Base-by-base conservation (phyloP, 495 filamentous ascomycete species). In the Neurospora sp. region DNA sequence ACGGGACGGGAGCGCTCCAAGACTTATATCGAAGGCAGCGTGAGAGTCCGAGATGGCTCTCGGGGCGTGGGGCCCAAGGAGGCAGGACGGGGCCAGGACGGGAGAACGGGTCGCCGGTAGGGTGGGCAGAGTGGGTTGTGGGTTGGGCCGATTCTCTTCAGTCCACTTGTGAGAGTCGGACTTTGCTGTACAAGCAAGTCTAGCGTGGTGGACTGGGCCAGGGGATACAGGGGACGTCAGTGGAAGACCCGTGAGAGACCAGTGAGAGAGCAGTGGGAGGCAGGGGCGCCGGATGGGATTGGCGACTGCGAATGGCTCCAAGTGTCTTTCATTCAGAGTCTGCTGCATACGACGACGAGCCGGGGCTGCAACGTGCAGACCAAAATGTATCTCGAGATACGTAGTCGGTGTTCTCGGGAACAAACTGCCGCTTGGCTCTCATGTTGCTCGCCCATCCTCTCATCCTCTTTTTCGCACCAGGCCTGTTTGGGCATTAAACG, bases 401-500 rank as follows among this genome's bases (percentile, higher is more conserved):
- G 54, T 66, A 35, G 54, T 66, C 54, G 54, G 54, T 66, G 54
- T 66, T 66, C 27, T 66, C 54, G 54, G 54, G 35, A 66, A 66
- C 54, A 66, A 66, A 66, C 54, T 35, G 54, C 54, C 54, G 54
- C 54, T 66, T 66, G 54, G 54, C 54, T 66, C 54, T 8, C 11
- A 14, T 31, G 12, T 62, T 31, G 54, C 54, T 62, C 23, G 5
- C 49, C 11, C 49, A 60, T 60, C 10, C 9, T 60, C 49, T 62
- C 54, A 35, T 35, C 54, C 54, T 66, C 54, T 14, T 18, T 35
- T 66, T 66, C 27, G 54, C 35, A 31, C 18, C 39, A 71, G 70
- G 70, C 39, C 54, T 66, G 54, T 75, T 82, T 80, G 81, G 81
- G 81, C 81, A 81, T 79, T 82, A 81, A 81, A 81, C 80, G 75